Evolutionary conservation across 371 early-diverging fungal species (phyloP).

Genomic region (Mucor irregularis): DNA sequence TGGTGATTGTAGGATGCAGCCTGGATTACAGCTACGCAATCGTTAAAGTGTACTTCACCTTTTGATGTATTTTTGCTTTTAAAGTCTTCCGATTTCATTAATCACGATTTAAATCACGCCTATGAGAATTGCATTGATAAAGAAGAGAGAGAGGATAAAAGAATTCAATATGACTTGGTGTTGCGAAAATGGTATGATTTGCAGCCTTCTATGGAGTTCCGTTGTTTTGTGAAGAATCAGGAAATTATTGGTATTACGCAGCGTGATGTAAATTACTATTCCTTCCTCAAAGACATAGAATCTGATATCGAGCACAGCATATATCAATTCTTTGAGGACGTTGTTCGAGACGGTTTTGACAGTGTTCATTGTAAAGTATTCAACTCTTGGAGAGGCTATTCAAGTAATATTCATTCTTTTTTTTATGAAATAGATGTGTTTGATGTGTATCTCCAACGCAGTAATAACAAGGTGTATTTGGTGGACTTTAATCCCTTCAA

Average conservation of each 20-base stretch:
- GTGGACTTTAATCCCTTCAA: conserved; percentile 91
- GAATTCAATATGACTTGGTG: conserved; percentile 54
- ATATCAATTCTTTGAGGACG: conserved; percentile 62
- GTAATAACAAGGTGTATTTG: conserved; percentile 62
- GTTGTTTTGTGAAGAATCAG: conserved; percentile 81
- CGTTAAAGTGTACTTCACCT: conserved; percentile 73
- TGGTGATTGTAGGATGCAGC: conserved; percentile 65
- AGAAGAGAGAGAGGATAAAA: conserved; percentile 6
- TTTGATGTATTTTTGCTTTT: conserved; percentile 85
- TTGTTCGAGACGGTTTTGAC: conserved; percentile 62
- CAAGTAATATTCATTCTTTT: neutral
- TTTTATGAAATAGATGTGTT: conserved; percentile 64
- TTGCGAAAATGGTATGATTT: conserved; percentile 86
- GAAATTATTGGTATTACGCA: conserved; percentile 75
- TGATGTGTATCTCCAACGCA: conserved; percentile 80
- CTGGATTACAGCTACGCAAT: conserved; percentile 83
- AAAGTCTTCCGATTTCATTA: conserved; percentile 88
- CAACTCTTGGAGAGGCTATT: too few species aligned
- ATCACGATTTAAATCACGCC: conserved; percentile 82
- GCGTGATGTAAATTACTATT: conserved; percentile 75
- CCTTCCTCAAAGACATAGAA: conserved; percentile 63
- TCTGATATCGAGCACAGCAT: conserved; percentile 63
- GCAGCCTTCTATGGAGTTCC: conserved; percentile 88
- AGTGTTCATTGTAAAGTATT: conserved; percentile 43
- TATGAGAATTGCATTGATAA: conserved; percentile 59